These are phyloP conservation scores for Rickenella mellea DNA, from an alignment of 768 basidiomycete species.

Conservation along the genomic window DNA sequence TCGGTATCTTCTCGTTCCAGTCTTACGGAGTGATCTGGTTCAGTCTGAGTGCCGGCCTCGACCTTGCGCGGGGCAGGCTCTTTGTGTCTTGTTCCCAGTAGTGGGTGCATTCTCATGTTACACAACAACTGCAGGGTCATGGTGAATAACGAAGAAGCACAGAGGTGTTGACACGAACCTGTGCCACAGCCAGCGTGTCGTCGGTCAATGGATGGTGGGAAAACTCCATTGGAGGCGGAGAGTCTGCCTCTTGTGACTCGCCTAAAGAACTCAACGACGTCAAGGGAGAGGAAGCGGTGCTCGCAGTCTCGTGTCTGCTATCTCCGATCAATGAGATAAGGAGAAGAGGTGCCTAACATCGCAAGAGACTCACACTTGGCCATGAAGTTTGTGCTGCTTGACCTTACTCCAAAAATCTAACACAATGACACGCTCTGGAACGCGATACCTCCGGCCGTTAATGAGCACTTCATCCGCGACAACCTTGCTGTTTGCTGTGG, in stretches of 20 bases:
- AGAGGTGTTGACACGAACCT: slow-evolving; percentile 29
- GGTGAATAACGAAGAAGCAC: slow-evolving; percentile 9
- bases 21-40: slow-evolving; percentile 12
- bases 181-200: slow-evolving; percentile 50
- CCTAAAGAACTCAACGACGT: slow-evolving; percentile 69
- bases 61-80: slow-evolving; percentile 10
- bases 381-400: slow-evolving; percentile 20
- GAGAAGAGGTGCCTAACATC: slow-evolving; percentile 4
- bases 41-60: slow-evolving; percentile 20
- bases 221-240: slow-evolving; percentile 16
- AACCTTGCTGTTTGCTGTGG: slow-evolving; percentile 35
- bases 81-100: slow-evolving; percentile 9
- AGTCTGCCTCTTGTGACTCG: slow-evolving; percentile 34
- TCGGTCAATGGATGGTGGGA: slow-evolving; percentile 17
- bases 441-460: slow-evolving; percentile 82
- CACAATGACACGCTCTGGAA: slow-evolving; percentile 85
- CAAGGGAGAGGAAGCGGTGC: slow-evolving; percentile 59
- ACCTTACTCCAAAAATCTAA: slow-evolving; percentile 95
- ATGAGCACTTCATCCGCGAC: slow-evolving; percentile 77
- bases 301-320: slow-evolving; percentile 27
- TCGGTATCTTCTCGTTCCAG: slow-evolving; percentile 20
- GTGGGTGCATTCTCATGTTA: too few species aligned
- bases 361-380: neutral
- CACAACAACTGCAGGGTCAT: slow-evolving; percentile 35
- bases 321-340: slow-evolving; percentile 12